Base-by-base conservation (phyloP, 2,329 filamentous ascomycete species). In the Calonectria hongkongensis region DNA sequence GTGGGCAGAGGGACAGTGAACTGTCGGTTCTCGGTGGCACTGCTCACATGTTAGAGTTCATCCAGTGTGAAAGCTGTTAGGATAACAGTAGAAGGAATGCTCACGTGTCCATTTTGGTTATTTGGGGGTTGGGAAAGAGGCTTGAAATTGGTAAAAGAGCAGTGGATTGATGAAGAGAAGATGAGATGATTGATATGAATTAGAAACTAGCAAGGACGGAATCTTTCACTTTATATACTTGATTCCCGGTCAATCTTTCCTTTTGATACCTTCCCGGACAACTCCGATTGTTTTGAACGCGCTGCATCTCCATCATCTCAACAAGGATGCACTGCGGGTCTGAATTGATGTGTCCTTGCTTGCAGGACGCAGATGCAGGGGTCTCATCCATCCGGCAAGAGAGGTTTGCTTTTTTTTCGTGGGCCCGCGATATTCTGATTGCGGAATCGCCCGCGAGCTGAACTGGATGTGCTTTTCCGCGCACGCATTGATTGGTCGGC, bases 11-110 rank as follows among this genome's bases (percentile, higher is more conserved):
- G 48, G 27, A 51, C 48, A 51, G 27, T 18, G 13, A 51, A 51
- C 48, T 51, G 48, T 30, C 27, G 48, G 48, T 51, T 48, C 45
- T 48, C 45, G 45, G 45, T 48, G 13, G 45, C 45, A n/a, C 45
- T 48, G 21, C 21, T 25, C 4, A 25, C n/a, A 10, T 21, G 45
- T 48, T 48, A 48, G 12, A 12, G n/a, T 5, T 12, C n/a, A n/a
- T n/a, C n/a, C 45, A 21, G 4, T 25, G n/a, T 13, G 9, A 13
- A 25, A 21, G 10, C 1, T 3, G 45, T 21, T 25, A n/a, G 18
- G 16, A 21, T 21, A 21, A 48, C 9, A 21, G n/a, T 13, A 25
- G 45, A 2, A 25, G n/a, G n/a, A 25, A 48, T 4, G 18, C 45
- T 48, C n/a, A 48, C 45, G 45, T 48, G 12, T 48, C 45, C 45